Conservation (phyloP, 306 rosid genomes). For the Glycyrrhiza uralensis region DNA sequence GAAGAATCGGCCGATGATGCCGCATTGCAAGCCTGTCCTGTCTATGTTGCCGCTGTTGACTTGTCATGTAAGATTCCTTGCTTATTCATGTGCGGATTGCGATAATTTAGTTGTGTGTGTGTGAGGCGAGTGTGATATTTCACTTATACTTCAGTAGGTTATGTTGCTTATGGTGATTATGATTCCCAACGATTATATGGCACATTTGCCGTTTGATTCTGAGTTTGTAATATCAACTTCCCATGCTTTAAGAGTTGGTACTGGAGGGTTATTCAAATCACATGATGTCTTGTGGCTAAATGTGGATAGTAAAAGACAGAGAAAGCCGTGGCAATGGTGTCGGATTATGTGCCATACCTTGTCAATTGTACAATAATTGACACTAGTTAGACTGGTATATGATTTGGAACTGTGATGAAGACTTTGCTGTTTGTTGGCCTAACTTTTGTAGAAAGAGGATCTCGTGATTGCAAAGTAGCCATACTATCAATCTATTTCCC, state of each 20-base stretch:
- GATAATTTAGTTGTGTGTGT: neutral
- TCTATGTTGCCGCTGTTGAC: constrained; percentile 97
- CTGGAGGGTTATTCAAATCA: neutral
- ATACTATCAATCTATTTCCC: neutral
- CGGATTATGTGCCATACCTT: neutral
- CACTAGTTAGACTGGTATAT: neutral
- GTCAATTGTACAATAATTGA: neutral
- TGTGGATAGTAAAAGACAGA: neutral
- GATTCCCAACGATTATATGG: neutral
- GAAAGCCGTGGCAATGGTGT: neutral
- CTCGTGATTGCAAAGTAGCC: neutral
- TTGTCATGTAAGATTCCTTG: constrained; percentile 66
- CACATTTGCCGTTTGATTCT: neutral
- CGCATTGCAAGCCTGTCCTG: constrained; percentile 71
- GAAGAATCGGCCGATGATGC: constrained; percentile 56
- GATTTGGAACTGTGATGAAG: neutral
- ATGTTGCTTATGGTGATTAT: constrained; percentile 23
- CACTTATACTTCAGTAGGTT: neutral
- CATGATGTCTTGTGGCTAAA: neutral
- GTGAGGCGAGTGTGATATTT: constrained; percentile 8
- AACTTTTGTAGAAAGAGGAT: constrained; percentile 7
- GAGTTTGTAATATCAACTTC: neutral
- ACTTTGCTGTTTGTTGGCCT: neutral
- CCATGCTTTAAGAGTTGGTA: constrained; percentile 11
- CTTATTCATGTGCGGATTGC: neutral